These are phyloP conservation scores for Copromyces sp. DNA, from an alignment of 495 filamentous ascomycete species.

Conservation along the genomic window DNA sequence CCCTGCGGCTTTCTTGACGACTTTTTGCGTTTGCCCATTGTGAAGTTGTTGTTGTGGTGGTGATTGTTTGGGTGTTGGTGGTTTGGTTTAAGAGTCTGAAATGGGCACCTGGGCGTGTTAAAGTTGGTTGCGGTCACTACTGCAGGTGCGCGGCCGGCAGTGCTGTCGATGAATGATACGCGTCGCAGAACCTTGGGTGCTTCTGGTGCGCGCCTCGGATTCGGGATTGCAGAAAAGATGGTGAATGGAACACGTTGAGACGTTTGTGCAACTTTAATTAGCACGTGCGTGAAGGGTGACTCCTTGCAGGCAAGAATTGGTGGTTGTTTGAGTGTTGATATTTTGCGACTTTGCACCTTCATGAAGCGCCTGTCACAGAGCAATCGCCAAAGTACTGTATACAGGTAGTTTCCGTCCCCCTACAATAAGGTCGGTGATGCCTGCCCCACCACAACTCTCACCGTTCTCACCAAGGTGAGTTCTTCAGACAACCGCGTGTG, in stretches of 20 bases:
- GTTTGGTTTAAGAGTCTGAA: background rate
- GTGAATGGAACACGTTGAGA: background rate
- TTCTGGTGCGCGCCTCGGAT: background rate
- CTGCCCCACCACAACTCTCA: background rate
- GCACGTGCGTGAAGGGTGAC: background rate
- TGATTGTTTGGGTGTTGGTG: background rate
- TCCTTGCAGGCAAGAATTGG: background rate
- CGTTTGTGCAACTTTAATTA: background rate
- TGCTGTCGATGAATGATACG: background rate
- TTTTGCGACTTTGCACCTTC: background rate
- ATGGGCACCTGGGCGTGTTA: background rate
- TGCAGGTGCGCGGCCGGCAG: background rate
- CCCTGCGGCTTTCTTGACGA: slow-evolving; percentile 72
- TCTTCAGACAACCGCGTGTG: background rate
- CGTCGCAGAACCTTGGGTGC: background rate
- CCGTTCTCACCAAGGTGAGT: background rate
- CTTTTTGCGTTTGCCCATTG: slow-evolving; percentile 91
- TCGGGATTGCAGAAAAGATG: background rate
- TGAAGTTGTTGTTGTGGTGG: background rate
- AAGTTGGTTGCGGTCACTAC: background rate
- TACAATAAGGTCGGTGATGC: background rate
- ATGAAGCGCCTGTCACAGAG: background rate
- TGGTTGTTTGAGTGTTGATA: background rate
- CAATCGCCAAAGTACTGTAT: background rate
- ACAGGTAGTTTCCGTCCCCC: background rate